Conservation (phyloP, 371 early-diverging fungal species). For the Haplosporangium sp. region DNA sequence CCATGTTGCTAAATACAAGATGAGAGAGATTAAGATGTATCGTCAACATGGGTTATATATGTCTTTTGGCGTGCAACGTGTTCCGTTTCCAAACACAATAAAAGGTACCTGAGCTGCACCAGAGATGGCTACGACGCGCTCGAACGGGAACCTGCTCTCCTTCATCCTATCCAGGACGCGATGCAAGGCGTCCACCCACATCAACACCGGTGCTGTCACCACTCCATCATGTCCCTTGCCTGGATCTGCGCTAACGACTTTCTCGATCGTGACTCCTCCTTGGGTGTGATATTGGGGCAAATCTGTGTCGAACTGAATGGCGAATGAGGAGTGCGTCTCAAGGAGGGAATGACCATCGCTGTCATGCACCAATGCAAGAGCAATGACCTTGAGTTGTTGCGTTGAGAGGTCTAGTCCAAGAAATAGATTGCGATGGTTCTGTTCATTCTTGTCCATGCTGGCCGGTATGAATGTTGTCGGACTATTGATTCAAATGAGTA, state of each 20-base stretch:
- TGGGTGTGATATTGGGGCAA: constrained; percentile 31
- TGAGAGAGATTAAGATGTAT: not conserved
- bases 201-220: constrained; percentile 76
- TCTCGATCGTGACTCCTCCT: constrained; percentile 35
- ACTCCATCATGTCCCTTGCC: constrained; percentile 34
- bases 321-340: constrained; percentile 28
- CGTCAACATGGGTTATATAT: not conserved
- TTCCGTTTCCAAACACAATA: not conserved
- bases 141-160: constrained; percentile 33
- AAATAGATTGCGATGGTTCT: constrained; percentile 32
- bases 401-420: constrained; percentile 84
- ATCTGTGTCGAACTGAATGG: constrained; percentile 39
- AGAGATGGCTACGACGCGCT: constrained; percentile 66
- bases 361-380: constrained; percentile 57
- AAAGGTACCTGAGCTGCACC: constrained; percentile 76
- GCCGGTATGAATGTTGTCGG: no score
- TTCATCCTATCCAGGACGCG: constrained; percentile 62
- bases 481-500: no score
- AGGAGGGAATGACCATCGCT: constrained; percentile 1
- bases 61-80: not conserved
- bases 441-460: not conserved
- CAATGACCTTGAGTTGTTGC: constrained; percentile 80
- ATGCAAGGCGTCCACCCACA: constrained; percentile 87
- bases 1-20: constrained; percentile 78
- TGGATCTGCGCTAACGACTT: not conserved